Evolutionary conservation across 805 yeast genomes (phyloP).

Genomic region (Yamadazyma tumulicola): DNA sequence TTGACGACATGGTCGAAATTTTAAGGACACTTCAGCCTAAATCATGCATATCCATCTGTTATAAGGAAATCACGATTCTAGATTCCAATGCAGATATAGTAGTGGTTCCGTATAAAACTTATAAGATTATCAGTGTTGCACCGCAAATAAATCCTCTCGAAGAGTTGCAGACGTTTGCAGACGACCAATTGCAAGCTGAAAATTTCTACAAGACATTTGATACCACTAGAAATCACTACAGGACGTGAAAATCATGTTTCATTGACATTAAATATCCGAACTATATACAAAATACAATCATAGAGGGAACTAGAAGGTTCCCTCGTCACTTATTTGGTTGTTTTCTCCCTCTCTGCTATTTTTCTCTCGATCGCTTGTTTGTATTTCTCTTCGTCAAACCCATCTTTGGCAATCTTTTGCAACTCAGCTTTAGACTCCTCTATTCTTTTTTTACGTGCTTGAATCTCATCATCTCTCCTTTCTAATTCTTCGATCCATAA

Average conservation of each 20-base stretch:
- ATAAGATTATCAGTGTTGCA: not conserved
- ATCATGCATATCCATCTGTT: not conserved
- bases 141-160: not conserved
- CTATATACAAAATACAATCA: not conserved
- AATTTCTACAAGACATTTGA: not conserved
- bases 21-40: not conserved
- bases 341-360: conserved; percentile 1
- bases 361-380: conserved; percentile 9
- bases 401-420: conserved; percentile 30
- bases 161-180: not conserved
- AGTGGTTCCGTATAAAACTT: conserved; percentile 1
- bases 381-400: conserved; percentile 26
- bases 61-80: conserved; percentile 1
- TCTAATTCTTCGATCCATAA: conserved; percentile 90
- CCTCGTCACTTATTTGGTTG: not conserved
- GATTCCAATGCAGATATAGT: conserved; percentile 5
- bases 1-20: conserved; percentile 2
- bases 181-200: not conserved
- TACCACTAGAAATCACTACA: not conserved
- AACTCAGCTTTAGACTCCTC: conserved; percentile 52
- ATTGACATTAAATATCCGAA: not conserved
- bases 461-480: conserved; percentile 73
- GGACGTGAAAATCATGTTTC: not conserved
- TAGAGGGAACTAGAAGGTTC: too few relatives aligned
- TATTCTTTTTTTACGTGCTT: conserved; percentile 65